Base-by-base conservation (phyloP, 2,329 filamentous ascomycete species). In the Alternaria infectoria region DNA sequence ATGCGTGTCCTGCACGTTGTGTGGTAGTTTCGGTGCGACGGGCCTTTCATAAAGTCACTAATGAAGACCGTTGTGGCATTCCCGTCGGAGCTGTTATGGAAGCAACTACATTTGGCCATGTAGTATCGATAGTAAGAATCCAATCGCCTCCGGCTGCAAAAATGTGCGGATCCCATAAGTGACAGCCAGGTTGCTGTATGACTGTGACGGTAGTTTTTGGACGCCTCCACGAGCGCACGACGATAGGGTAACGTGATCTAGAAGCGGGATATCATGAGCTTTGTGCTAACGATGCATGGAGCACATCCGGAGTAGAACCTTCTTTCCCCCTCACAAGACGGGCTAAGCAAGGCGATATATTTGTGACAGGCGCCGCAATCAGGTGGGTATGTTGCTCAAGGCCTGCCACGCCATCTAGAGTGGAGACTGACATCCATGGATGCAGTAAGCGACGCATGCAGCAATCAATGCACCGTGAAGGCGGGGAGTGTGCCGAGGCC, bases 1-100 rank as follows among this genome's bases (percentile, higher is more conserved):
- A 57, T 57, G 58, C 52, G 47, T 26, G 23, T 17, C 17, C 25
- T 56, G 49, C 56, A 23, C 44, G 58, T 57, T 61, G 23, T 30
- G 23, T 57, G 44, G 30, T 28, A n/a, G 13, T n/a, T 36, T 9
- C 30, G n/a, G 10, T 50, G 49, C 49, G 19, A 36, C 32, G 49
- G 17, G 19, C 19, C 30, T 40, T 23, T 10, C 9, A 15, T 17
- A 11, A n/a, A 36, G 30, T 21, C 6, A 9, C 30, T 7, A 3
- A 40, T 25, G 28, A 52, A 52, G 17, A 25, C 15, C 1, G 8
- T n/a, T 6, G 21, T 52, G 28, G n/a, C 19, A 23, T 10, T 17
- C 28, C 19, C 8, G 5, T 40, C 5, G 23, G 13, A n/a, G n/a
- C 15, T 15, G 45, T 49, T 17, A 26, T n/a, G 45, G 3, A 25